These are phyloP conservation scores for Vitis amurensis DNA, from an alignment of 164 flowering plant genomes.

Conservation along the genomic window DNA sequence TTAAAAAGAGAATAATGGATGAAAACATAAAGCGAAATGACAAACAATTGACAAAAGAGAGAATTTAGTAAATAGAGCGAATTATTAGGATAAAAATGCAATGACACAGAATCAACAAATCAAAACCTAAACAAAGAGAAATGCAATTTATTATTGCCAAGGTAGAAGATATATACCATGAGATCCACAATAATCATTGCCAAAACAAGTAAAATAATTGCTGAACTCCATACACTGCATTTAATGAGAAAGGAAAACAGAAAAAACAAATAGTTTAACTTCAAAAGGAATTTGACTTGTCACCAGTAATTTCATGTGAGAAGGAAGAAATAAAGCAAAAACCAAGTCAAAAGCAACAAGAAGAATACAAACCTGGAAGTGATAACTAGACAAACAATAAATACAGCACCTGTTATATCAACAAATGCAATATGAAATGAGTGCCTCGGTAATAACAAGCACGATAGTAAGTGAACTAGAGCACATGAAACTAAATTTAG, in stretches of 20 bases:
- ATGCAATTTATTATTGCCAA: background rate
- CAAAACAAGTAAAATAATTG: conserved; percentile 72
- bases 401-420: conserved; percentile 74
- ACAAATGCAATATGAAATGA: conserved; percentile 11
- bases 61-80: background rate
- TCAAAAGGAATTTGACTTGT: background rate
- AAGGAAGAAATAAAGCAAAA: background rate
- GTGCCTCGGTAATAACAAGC: background rate
- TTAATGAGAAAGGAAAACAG: background rate
- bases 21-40: background rate
- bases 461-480: background rate
- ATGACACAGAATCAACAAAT: background rate
- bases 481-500: background rate
- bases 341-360: conserved; percentile 8
- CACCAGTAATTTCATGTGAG: background rate
- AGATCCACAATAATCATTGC: conserved; percentile 88
- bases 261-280: background rate
- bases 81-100: background rate
- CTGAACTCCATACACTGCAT: conserved; percentile 89
- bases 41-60: background rate
- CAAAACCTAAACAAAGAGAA: background rate
- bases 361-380: conserved; percentile 74
- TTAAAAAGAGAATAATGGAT: background rate
- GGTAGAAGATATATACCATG: conserved; percentile 50
- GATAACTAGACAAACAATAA: conserved; percentile 76